Conservation (phyloP, 2,329 filamentous ascomycete species). For the Orbilia brochopaga region DNA sequence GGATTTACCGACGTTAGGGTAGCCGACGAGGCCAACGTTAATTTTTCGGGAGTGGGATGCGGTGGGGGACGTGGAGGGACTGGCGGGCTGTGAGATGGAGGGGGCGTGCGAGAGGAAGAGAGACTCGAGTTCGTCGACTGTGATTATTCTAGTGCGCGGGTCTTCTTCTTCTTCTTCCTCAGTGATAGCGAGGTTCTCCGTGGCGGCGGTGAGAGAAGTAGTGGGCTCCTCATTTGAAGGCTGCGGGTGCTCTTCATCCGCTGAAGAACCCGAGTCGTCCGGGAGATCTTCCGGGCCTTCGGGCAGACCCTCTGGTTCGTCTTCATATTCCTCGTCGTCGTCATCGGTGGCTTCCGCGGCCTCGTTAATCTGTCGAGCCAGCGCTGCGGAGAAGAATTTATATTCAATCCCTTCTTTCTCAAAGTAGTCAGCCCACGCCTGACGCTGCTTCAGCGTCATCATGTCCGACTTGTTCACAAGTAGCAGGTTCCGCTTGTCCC, state of each 20-base stretch:
- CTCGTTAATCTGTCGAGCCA: constrained; percentile 81
- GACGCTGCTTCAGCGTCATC: constrained; percentile 87
- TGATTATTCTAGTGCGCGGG: constrained; percentile 57
- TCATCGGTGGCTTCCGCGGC: constrained; percentile 58
- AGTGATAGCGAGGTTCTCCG: constrained; percentile 40
- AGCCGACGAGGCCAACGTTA: constrained; percentile 92
- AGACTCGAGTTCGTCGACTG: constrained; percentile 67
- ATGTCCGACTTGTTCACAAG: constrained; percentile 99
- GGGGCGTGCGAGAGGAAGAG: constrained; percentile 41
- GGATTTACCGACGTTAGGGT: constrained; percentile 98
- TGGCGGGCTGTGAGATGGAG: constrained; percentile 4
- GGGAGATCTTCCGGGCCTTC: constrained; percentile 59
- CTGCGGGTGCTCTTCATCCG: constrained; percentile 5
- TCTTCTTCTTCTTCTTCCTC: constrained; percentile 59
- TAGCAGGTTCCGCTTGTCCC: constrained; percentile 85
- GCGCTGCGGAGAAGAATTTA: constrained; percentile 91
- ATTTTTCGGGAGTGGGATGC: constrained; percentile 42
- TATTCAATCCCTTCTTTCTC: constrained; percentile 81
- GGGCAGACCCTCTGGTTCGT: constrained; percentile 64
- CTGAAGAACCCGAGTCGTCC: constrained; percentile 55
- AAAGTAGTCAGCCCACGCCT: constrained; percentile 85
- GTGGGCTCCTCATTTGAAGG: constrained; percentile 54
- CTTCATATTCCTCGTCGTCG: constrained; percentile 58
- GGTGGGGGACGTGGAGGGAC: constrained; percentile 15
- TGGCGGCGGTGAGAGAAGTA: constrained; percentile 53